These are phyloP conservation scores for Skeletonema tropicum DNA, from an alignment of 108 stramenopile species.

Conservation along the genomic window DNA sequence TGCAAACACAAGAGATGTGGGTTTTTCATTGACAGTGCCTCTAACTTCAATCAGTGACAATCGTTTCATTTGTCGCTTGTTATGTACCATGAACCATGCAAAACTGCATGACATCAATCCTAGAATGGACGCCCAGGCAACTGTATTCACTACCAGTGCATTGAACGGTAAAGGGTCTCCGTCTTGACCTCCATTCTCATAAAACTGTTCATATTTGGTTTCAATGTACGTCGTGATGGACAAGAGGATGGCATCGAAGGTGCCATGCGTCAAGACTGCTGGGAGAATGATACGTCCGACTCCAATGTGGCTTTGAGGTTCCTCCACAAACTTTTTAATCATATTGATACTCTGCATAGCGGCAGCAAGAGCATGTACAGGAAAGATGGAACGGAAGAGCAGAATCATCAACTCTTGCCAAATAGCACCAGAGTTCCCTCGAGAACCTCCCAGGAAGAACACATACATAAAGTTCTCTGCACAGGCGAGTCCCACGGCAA, in stretches of 20 bases:
- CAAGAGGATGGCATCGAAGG: conserved; percentile 84
- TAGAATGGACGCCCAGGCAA: conserved; percentile 68
- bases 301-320: conserved; percentile 65
- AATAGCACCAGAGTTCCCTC: conserved; percentile 28
- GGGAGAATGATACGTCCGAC: conserved; percentile 85
- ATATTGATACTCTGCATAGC: conserved; percentile 88
- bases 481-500: conserved; percentile 87
- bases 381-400: conserved; percentile 83
- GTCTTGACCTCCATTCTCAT: conserved; percentile 61
- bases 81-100: conserved; percentile 70
- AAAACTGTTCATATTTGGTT: conserved; percentile 61
- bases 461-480: conserved; percentile 90
- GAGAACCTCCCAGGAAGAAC: conserved; percentile 80
- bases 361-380: conserved; percentile 86
- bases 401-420: conserved; percentile 75
- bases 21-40: background rate
- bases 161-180: conserved; percentile 68
- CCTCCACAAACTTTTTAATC: conserved; percentile 84
- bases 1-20: background rate
- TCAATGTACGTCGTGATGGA: conserved; percentile 81
- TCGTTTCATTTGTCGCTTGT: conserved; percentile 61
- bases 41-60: conserved; percentile 63
- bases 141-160: conserved; percentile 58
- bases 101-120: conserved; percentile 65
- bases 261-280: conserved; percentile 82